Percentiles rank a stretch among this genome's conserved stretches.
Evolutionary conservation across 768 basidiomycete species (phyloP).

Genomic region (Amanita molliuscula): DNA sequence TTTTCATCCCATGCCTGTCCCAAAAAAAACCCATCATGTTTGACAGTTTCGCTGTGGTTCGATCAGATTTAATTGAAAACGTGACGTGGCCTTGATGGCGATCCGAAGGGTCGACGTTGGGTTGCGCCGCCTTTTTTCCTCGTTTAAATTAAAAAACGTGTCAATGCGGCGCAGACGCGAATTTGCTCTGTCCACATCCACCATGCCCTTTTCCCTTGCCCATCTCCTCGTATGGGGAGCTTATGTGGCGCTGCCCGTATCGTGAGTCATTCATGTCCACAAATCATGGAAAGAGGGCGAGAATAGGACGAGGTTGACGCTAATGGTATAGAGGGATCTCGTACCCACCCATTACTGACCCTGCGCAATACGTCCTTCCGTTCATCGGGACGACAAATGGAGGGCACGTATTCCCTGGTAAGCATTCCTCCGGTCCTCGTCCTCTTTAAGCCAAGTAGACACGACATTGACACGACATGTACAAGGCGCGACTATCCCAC

Average conservation of each 20-base stretch:
- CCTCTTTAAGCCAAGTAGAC: background rate
- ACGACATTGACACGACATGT: background rate
- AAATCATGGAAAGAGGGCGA: background rate
- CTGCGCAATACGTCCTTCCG: slow-evolving; percentile 37
- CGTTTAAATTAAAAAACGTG: no score
- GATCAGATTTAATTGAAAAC: no score
- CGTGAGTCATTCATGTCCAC: background rate
- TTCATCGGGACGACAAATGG: slow-evolving; percentile 60
- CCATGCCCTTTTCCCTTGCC: background rate
- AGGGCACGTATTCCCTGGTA: slow-evolving; percentile 59
- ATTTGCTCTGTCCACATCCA: no score
- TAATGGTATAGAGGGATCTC: background rate
- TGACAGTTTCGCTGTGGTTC: no score
- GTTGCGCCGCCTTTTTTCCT: no score
- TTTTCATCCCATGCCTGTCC: no score
- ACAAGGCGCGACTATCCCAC: slow-evolving; percentile 50
- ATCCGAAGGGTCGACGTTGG: no score
- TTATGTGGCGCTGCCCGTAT: background rate
- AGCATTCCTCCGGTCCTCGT: slow-evolving; percentile 2
- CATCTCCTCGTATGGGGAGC: background rate
- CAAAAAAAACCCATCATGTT: no score
- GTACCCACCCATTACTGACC: slow-evolving; percentile 17
- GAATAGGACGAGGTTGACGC: background rate
- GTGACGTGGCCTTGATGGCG: no score
- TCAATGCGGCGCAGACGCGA: no score